Percentiles rank a stretch among this genome's conserved stretches.
These are phyloP conservation scores for Aspergillus ustus DNA, from an alignment of 2,329 filamentous ascomycete species.

Conservation along the genomic window DNA sequence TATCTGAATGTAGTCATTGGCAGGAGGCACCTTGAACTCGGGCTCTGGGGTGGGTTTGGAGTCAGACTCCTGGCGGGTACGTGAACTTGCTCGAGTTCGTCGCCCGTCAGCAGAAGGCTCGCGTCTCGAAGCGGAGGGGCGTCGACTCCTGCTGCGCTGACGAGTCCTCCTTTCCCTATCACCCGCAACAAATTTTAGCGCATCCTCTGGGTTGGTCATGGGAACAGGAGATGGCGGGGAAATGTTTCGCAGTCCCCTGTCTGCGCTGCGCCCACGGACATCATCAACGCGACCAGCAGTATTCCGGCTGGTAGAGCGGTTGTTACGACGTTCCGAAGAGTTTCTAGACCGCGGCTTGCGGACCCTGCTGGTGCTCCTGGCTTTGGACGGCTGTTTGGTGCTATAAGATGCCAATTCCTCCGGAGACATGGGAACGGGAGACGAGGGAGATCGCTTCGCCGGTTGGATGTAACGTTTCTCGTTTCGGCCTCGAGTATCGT, in stretches of 20 bases:
- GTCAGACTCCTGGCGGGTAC: constrained; percentile 40
- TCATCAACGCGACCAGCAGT: constrained; percentile 41
- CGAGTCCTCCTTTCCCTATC: constrained; percentile 54
- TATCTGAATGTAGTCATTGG: constrained; percentile 18
- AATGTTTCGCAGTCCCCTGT: constrained; percentile 62
- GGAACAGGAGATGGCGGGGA: constrained; percentile 84
- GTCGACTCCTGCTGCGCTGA: constrained; percentile 57
- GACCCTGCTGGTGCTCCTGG: constrained; percentile 57
- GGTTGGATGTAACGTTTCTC: constrained; percentile 71
- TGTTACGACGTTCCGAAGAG: constrained; percentile 34
- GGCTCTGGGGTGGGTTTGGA: constrained; percentile 20
- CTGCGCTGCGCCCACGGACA: constrained; percentile 64
- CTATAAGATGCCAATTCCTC: constrained; percentile 68
- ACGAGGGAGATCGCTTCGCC: constrained; percentile 85
- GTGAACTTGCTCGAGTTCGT: constrained; percentile 39
- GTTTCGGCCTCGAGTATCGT: constrained; percentile 69
- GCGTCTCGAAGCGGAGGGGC: constrained; percentile 47
- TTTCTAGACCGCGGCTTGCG: constrained; percentile 46
- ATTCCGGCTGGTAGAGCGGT: constrained; percentile 50
- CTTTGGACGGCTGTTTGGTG: constrained; percentile 40
- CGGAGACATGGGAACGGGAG: constrained; percentile 91
- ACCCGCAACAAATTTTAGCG: constrained; percentile 48
- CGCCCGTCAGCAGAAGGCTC: constrained; percentile 54
- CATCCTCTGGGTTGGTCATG: constrained; percentile 70
- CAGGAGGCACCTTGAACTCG: constrained; percentile 16